Conservation (phyloP, 441 rosid genomes). For the Pelargonium citronellum region DNA sequence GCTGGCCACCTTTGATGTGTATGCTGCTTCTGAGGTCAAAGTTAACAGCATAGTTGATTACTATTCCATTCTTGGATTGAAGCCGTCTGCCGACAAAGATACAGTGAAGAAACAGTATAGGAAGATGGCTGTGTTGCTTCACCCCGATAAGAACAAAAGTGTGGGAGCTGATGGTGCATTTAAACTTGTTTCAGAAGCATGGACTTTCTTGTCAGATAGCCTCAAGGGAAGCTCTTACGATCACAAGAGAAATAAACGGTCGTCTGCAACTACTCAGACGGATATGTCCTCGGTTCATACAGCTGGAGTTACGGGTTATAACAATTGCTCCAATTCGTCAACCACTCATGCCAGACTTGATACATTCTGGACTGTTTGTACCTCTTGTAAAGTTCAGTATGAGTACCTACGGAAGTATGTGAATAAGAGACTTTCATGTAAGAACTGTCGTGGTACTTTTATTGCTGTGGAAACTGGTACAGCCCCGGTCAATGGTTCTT, state of each 20-base stretch:
- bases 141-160: conserved; percentile 90
- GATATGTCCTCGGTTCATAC: conserved; percentile 44
- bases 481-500: conserved; percentile 79
- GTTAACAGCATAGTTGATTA: conserved; percentile 64
- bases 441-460: conserved; percentile 94
- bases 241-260: conserved; percentile 51
- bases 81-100: conserved; percentile 75
- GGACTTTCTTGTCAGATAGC: conserved; percentile 69
- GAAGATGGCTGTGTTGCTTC: conserved; percentile 89
- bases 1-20: conserved; percentile 83
- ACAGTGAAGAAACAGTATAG: conserved; percentile 83
- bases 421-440: conserved; percentile 94
- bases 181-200: conserved; percentile 89
- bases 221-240: conserved; percentile 67
- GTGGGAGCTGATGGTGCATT: conserved; percentile 97
- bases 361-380: conserved; percentile 98
- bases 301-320: conserved; percentile 38
- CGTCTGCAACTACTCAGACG: conserved; percentile 52
- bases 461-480: conserved; percentile 91
- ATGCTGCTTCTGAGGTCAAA: conserved; percentile 64
- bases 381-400: conserved; percentile 96
- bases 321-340: conserved; percentile 44
- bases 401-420: conserved; percentile 95
- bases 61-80: conserved; percentile 78
- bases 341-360: conserved; percentile 58